Evolutionary conservation across 176 grass and related monocot genomes (phyloP).

Genomic region (Aegilops tauschii): DNA sequence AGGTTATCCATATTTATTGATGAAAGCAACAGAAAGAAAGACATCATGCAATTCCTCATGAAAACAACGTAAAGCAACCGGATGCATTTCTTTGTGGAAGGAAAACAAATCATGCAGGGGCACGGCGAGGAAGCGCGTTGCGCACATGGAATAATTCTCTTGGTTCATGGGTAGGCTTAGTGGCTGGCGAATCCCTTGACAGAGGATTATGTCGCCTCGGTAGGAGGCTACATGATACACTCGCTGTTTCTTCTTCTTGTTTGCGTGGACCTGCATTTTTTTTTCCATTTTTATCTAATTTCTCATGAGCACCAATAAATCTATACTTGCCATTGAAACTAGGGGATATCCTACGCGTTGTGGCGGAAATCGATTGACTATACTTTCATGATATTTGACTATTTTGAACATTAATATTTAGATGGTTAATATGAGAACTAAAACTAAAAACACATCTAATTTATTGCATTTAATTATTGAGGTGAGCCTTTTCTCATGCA

Average conservation of each 20-base stretch:
- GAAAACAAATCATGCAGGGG: background rate
- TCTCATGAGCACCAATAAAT: no score
- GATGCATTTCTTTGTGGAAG: background rate
- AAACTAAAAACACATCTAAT: no score
- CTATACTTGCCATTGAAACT: no score
- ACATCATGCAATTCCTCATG: background rate
- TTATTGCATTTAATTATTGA: no score
- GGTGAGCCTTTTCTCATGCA: no score
- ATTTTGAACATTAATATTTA: no score
- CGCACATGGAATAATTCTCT: background rate
- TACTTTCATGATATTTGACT: no score
- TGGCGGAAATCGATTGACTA: no score
- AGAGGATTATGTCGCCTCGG: slow-evolving; percentile 22
- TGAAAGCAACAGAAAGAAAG: slow-evolving; percentile 6
- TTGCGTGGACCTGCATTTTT: background rate
- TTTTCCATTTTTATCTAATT: no score
- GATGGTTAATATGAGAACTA: no score
- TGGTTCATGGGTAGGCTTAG: slow-evolving; percentile 8
- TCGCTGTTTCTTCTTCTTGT: background rate
- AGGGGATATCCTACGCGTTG: no score
- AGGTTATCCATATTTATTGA: background rate
- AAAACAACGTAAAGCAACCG: background rate
- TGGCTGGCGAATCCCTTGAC: slow-evolving; percentile 29
- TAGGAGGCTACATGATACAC: background rate
- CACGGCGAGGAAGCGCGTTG: background rate